These are phyloP conservation scores for Vitrella brassicaformis DNA, from an alignment of 73 alveolate genomes.

Conservation along the genomic window DNA sequence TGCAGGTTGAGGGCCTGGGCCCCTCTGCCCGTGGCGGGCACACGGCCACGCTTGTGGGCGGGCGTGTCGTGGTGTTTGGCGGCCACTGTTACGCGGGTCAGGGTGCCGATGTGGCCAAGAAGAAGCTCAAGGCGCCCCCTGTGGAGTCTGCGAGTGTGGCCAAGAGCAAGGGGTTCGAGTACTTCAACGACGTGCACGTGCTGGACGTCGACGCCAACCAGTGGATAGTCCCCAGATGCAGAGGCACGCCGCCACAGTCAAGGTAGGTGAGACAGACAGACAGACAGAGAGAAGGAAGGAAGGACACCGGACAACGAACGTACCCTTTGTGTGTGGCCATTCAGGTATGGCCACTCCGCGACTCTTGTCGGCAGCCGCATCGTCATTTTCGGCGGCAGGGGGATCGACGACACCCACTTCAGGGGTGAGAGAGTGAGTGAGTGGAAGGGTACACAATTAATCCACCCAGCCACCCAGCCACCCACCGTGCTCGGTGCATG, in stretches of 20 bases:
- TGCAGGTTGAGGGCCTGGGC: conserved; percentile 71
- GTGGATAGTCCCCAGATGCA: conserved; percentile 84
- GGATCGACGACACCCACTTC: conserved; percentile 25
- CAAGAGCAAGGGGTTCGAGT: conserved; percentile 59
- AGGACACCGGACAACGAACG: too few relatives aligned
- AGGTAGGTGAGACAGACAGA: too few relatives aligned
- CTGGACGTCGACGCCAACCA: conserved; percentile 85
- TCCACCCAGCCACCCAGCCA: background rate
- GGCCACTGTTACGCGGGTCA: conserved; percentile 25
- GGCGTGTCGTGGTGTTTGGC: conserved; percentile 86
- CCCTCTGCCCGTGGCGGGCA: conserved; percentile 98
- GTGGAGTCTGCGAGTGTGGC: background rate
- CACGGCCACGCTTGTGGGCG: conserved; percentile 89
- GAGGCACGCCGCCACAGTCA: conserved; percentile 95
- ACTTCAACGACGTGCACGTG: conserved; percentile 86
- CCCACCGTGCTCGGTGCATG: conserved; percentile 41
- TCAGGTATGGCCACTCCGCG: conserved; percentile 92
- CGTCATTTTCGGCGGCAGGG: conserved; percentile 85
- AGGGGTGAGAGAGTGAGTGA: background rate
- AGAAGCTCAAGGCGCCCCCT: background rate
- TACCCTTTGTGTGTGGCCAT: too few relatives aligned
- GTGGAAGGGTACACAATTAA: background rate
- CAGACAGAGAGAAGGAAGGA: too few relatives aligned
- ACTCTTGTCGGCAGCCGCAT: conserved; percentile 90
- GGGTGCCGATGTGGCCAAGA: background rate